Conservation (phyloP, 1,139 yeast species). For the Geotrichum bryndzae region DNA sequence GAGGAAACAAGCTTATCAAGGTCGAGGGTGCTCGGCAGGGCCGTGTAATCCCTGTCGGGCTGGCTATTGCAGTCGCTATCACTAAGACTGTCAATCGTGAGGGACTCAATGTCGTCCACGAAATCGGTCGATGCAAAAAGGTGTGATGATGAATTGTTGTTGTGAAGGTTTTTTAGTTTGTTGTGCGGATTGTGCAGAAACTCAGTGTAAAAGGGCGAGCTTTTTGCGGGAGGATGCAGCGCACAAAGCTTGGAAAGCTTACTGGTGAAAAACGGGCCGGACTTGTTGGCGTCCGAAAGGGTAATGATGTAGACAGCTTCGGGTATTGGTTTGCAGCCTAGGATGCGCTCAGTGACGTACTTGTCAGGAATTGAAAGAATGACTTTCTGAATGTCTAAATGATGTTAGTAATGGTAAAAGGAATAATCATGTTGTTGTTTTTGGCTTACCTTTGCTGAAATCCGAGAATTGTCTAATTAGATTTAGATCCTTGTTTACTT, state of each 20-base stretch:
- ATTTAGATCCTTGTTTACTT: conserved; percentile 14
- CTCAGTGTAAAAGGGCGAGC: not conserved
- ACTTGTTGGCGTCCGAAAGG: conserved; percentile 15
- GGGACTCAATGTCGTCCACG: conserved; percentile 1
- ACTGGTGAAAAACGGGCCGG: conserved; percentile 14
- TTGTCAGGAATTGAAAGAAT: conserved; percentile 13
- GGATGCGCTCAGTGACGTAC: conserved; percentile 10
- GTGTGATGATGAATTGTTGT: not conserved
- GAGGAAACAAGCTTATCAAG: conserved; percentile 8
- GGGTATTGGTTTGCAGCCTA: conserved; percentile 10
- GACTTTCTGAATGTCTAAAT: conserved; percentile 14
- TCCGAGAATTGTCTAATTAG: conserved; percentile 15
- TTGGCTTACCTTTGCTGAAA: conserved; percentile 12
- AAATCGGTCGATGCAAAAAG: not conserved
- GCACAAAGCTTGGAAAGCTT: conserved; percentile 2
- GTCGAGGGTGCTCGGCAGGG: conserved; percentile 12
- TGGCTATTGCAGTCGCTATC: not conserved
- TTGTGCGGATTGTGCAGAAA: not conserved
- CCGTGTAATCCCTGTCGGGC: not conserved
- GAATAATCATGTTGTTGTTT: too few relatives aligned
- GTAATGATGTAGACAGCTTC: conserved; percentile 13
- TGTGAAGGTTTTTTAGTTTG: not conserved
- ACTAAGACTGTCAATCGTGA: not conserved
- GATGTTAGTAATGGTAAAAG: not conserved
- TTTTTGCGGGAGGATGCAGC: not conserved